Conservation (phyloP, 2,329 filamentous ascomycete species). For the Lasiodiplodia theobromae region DNA sequence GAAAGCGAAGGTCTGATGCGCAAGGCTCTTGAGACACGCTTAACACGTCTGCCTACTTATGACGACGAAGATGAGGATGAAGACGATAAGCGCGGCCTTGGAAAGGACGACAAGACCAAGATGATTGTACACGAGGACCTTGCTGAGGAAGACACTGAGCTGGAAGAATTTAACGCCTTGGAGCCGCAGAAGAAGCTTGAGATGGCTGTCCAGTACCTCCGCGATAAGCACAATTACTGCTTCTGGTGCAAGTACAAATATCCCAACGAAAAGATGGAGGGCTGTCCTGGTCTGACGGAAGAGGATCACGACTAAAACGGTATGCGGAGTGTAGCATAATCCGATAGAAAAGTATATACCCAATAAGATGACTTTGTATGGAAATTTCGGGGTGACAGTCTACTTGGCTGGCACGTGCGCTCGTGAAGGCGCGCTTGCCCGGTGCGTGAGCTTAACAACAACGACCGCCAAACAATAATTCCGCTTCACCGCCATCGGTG, state of each 20-base stretch:
- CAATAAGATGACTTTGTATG: not conserved
- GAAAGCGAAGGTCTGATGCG: conserved; percentile 72
- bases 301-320: conserved; percentile 73
- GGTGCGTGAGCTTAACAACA: conserved; percentile 7
- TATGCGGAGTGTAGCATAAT: not conserved
- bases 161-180: conserved; percentile 79
- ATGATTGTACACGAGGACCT: conserved; percentile 70
- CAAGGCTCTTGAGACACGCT: conserved; percentile 70
- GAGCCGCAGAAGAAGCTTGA: conserved; percentile 70
- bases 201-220: conserved; percentile 72
- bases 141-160: conserved; percentile 80
- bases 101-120: conserved; percentile 61
- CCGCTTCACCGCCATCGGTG: not conserved
- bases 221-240: conserved; percentile 80
- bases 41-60: conserved; percentile 69
- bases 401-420: conserved; percentile 24
- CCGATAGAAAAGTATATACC: conserved; percentile 3
- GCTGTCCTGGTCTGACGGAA: conserved; percentile 86
- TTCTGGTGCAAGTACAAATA: conserved; percentile 96
- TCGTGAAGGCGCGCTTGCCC: conserved; percentile 13
- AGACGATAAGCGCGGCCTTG: conserved; percentile 74
- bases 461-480: not conserved
- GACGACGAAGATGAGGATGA: conserved; percentile 73
- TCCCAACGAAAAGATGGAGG: conserved; percentile 76
- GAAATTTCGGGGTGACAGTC: not conserved